Evolutionary conservation across 1,284 basidiomycete species (phyloP).

Genomic region (Ganoderma meredithae): DNA sequence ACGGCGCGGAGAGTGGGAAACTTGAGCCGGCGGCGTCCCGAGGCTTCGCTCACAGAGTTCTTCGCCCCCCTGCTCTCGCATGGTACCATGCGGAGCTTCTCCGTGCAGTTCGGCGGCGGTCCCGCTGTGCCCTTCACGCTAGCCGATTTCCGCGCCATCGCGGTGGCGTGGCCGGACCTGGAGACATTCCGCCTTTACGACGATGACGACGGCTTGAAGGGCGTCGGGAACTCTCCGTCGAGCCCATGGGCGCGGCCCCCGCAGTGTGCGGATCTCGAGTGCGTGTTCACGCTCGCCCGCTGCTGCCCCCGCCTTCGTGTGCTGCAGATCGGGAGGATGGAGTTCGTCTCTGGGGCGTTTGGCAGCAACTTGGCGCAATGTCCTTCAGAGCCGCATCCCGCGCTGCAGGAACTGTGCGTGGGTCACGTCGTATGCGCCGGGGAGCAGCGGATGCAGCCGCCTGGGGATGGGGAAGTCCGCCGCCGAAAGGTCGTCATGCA

Average conservation of each 20-base stretch:
- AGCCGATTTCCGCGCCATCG: not conserved
- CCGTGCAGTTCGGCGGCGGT: not conserved
- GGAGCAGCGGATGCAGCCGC: too few relatives aligned
- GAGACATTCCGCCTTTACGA: not conserved
- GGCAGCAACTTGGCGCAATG: too few relatives aligned
- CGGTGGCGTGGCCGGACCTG: slow-evolving; percentile 3
- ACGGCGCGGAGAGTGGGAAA: too few relatives aligned
- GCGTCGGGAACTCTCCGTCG: not conserved
- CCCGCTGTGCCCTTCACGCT: not conserved
- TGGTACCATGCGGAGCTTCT: not conserved
- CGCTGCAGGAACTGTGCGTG: not conserved
- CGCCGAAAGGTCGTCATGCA: too few relatives aligned
- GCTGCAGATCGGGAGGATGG: not conserved
- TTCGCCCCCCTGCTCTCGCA: not conserved
- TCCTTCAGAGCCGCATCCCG: not conserved
- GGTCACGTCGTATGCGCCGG: too few relatives aligned
- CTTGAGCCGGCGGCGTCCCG: not conserved
- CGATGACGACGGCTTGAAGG: too few relatives aligned
- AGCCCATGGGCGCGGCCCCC: too few relatives aligned
- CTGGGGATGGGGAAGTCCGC: too few relatives aligned
- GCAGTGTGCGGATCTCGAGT: not conserved
- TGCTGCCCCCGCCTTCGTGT: not conserved
- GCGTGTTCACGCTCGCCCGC: not conserved
- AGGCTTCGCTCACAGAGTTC: not conserved
- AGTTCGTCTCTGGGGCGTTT: not conserved